Base-by-base conservation (phyloP, 2,329 filamentous ascomycete species). In the Phialocephala sp. region DNA sequence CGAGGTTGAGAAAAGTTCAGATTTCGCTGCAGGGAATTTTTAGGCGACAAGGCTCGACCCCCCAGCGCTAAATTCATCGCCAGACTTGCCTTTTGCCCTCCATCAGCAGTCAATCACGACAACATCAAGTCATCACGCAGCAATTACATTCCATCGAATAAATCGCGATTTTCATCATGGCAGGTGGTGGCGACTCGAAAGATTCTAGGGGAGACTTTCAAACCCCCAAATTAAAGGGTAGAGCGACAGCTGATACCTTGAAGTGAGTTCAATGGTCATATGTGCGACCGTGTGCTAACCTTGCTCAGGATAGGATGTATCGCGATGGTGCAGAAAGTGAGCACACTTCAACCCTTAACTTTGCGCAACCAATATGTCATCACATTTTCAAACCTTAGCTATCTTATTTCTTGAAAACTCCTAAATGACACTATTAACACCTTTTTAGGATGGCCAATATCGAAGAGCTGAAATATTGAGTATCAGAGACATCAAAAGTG, bases 401-500 rank as follows among this genome's bases (percentile, higher is more conserved):
- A 6, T 37, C 22, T 55, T 41, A 39, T 69, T 75, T 64, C 43
- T 27, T 27, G 18, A 41, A 45, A 37, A 54, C 18, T 27, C 47
- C 56, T 69, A 71, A 73, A 76, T 68, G 75, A 37, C 24, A 22
- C 63, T 68, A 58, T 59, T 70, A 66, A 72, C 36, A 65, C 41
- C 14, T 50, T 60, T 15, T 67, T 73, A 91, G 84, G 93, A 97
- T 78, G 93, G 93, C 67, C 89, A 94, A 75, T 86, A 91, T 68
- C 90, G 95, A 73, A 93, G 95, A 80, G 95, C 95, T 73, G 95
- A 99, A 78, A 97, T 99, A 69, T 82, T 99, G n/a, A 95, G 93
- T 66, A 96, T 98, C 72, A 90, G 92, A 75, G 92, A 94, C 66
- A 91, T 92, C 24, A 96, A 96, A 79, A 94, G 92, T 74, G 90